phyloP scores from a whole-genome alignment of 139 green algal species.

The Volvox reticuliferus region DNA sequence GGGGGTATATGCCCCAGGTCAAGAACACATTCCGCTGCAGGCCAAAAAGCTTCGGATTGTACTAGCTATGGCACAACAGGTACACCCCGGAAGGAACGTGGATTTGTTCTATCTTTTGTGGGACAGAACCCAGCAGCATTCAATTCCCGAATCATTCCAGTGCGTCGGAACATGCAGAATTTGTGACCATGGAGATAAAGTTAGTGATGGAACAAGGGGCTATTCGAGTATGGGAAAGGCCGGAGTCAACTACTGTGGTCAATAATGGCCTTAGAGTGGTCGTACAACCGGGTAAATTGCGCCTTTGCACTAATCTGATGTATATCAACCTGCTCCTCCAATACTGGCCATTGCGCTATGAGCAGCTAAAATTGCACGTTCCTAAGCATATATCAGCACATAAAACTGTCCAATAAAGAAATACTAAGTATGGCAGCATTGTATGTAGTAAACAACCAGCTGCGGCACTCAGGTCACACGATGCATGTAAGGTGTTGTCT shows the following conservation, averaged over 20 bases:
- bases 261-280: neutral
- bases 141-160: neutral
- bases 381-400: no score
- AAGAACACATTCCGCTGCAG: neutral
- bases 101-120: neutral
- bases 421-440: neutral
- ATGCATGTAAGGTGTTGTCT: neutral
- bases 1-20: neutral
- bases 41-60: constrained; percentile 1
- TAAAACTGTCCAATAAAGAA: neutral
- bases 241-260: neutral
- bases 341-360: neutral
- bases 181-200: neutral
- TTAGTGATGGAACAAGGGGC: neutral
- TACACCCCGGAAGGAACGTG: neutral
- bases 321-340: constrained; percentile 20
- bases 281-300: neutral
- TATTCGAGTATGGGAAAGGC: neutral
- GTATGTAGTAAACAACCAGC: neutral
- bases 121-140: neutral
- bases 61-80: neutral
- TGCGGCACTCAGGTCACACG: constrained; percentile 3
- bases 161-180: neutral
- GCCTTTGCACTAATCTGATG: constrained; percentile 15
- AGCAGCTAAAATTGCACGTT: no score